These are phyloP conservation scores for Gremmenia infestans DNA, from an alignment of 2,329 filamentous ascomycete genomes.

Conservation along the genomic window DNA sequence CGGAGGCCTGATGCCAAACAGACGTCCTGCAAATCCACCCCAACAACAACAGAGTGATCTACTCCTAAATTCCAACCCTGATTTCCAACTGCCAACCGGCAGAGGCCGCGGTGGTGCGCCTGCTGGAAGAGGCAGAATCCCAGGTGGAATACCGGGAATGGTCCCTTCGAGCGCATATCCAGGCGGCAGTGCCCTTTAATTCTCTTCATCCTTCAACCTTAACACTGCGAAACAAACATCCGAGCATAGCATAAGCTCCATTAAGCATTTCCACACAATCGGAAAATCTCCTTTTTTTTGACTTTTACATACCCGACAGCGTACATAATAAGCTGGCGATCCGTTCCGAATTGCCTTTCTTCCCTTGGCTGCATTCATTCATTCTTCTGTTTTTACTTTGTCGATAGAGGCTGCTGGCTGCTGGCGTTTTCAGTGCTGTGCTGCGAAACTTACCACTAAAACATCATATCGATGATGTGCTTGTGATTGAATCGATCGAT, in stretches of 20 bases:
- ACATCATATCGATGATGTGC: neutral
- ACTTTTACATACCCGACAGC: conserved; percentile 12
- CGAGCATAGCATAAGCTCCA: neutral
- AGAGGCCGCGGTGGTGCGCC: conserved; percentile 17
- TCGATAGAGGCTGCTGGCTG: conserved; percentile 12
- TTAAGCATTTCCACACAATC: conserved; percentile 13
- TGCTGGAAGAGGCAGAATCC: conserved; percentile 16
- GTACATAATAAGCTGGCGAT: conserved; percentile 23
- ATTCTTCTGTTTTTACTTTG: conserved; percentile 8
- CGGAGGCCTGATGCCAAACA: conserved; percentile 32
- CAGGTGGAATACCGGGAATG: conserved; percentile 38
- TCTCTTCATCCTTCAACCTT: neutral
- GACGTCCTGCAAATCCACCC: conserved; percentile 15
- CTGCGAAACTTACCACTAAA: neutral
- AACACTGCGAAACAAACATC: conserved; percentile 6
- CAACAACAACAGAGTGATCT: conserved; percentile 58
- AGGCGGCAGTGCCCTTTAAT: conserved; percentile 19
- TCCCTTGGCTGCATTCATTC: neutral
- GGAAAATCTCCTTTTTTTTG: conserved; percentile 4
- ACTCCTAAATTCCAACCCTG: conserved; percentile 73
- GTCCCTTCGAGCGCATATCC: conserved; percentile 52
- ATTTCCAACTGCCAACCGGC: conserved; percentile 66
- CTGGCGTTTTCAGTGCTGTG: conserved; percentile 1
- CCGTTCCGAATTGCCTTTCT: neutral
- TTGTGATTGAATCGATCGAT: too few species aligned